Percentiles rank a stretch among this genome's conserved stretches.
phyloP scores from a whole-genome alignment of 768 basidiomycete genomes.

The Goffeauzyma gilvescens region DNA sequence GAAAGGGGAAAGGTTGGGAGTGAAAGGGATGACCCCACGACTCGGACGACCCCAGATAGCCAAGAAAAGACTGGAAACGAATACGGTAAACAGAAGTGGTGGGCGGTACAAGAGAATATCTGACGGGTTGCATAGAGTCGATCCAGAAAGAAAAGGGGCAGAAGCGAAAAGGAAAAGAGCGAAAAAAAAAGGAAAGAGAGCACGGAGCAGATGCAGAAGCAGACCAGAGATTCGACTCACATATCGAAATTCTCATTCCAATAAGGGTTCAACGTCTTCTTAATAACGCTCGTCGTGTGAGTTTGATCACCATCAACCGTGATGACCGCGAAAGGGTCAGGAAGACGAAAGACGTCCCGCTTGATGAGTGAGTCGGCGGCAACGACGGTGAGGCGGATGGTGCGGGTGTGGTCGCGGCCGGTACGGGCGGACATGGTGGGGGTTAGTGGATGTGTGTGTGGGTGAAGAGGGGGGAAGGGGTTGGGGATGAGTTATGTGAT shows the following conservation, averaged over 20 bases:
- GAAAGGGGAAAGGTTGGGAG: background rate
- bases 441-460: background rate
- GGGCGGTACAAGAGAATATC: too few relatives aligned
- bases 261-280: slow-evolving; percentile 41
- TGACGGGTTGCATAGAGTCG: too few relatives aligned
- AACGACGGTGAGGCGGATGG: slow-evolving; percentile 44
- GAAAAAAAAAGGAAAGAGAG: slow-evolving; percentile 1
- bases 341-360: slow-evolving; percentile 51
- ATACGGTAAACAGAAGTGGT: too few relatives aligned
- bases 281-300: slow-evolving; percentile 88
- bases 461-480: background rate
- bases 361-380: slow-evolving; percentile 41
- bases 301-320: slow-evolving; percentile 97
- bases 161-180: slow-evolving; percentile 6
- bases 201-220: background rate
- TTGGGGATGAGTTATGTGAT: background rate
- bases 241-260: slow-evolving; percentile 65
- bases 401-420: background rate
- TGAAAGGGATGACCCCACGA: background rate
- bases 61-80: too few relatives aligned
- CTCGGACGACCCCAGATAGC: background rate
- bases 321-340: slow-evolving; percentile 95
- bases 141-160: background rate
- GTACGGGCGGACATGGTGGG: slow-evolving; percentile 3
- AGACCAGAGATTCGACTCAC: slow-evolving; percentile 37